Evolutionary conservation across 2,329 filamentous ascomycete genomes (phyloP), one percentile per base, ranked within the genome.

Genomic region (Fusarium succisae): DNA sequence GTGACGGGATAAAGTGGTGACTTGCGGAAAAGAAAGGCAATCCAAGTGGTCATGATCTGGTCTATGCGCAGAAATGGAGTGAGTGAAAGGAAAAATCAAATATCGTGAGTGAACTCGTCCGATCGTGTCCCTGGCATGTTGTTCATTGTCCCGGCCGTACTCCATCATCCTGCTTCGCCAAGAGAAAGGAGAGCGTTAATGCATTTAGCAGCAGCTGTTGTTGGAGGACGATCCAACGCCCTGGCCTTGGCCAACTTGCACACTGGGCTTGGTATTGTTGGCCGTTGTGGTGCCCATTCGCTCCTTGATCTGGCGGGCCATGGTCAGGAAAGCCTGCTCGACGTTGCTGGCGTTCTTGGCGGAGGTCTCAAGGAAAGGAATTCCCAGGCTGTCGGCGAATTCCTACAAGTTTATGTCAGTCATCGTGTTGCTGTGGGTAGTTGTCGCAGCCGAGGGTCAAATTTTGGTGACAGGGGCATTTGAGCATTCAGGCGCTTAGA

Each of bases 241-340:
- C 85, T 97, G 95, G 81, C 96, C 96, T 83, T 95, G 93, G 69
- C 95, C 94, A 80, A 99, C 96, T 83, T 98, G 95, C 80, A 99
- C 95, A 79, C 94, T 97, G 76, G 96, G 96, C 89, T 98, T 99
- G 87, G 96, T 97, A 91, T 98, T 98, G 88, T 95, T 95, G 77
- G 93, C 93, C 50, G 94, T 93, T 74, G 96, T 96, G 79, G 94
- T 98, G 81, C 96, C 96, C 96, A 99, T 99, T 82, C 96, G 93
- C 89, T 98, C 96, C 91, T 99, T 99, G 88, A 99, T 99, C 87
- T 99, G 96, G 85, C 96, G 93, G 80, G 96, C 96, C 96, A 99
- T 99, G 84, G 96, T 99, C 87, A 99, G 87, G 92, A 99, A 99
- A 82, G 96, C 96, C 87, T 99, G 96, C 88, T 99, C 96, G 84